Evolutionary conservation across 2,329 filamentous ascomycete genomes (phyloP), one percentile per base, ranked within the genome.

Genomic region (Sodiomyces alkalinus): DNA sequence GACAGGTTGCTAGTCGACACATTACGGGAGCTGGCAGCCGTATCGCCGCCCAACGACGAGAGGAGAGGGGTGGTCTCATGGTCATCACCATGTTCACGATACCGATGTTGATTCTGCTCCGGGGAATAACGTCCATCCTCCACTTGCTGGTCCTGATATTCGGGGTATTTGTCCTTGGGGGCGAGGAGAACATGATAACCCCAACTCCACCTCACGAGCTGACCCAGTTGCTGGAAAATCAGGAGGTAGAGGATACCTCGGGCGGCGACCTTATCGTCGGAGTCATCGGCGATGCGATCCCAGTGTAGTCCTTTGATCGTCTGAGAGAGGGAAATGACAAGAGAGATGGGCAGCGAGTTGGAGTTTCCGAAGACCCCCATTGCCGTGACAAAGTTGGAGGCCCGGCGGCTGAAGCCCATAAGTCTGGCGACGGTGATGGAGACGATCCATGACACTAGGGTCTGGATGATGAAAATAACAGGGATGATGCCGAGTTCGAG

Each of bases 281-380:
- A 96, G 43, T 98, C 90, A 30, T 82, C 80, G 0, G 82, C 80
- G 27, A 96, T 72, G 39, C 73, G 78, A 53, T 87, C 78, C 90
- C 90, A 98, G 50, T 96, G 87, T 18, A 98, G 64, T 5, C 90
- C 90, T 43, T 77, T 74, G 32, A 98, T 65, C 1, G 90, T 98
- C 48, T 93, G 80, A 10, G 87, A 92, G 8, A 98, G 67, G 7
- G 87, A 94, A 32, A 96, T 69, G 36, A 98, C 85, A 31, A 98
- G 73, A 0, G 90, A 98, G 36, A 98, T 96, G 1, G 90, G 90
- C 13, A 98, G 68, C 12, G 90, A 96, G 55, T 98, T 98, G 19
- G 87, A 96, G 52, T 98, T 98, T 42, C 87, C 90, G 51, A 98
- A 98, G 27, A 96, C 68, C 20, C 81, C 86, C 90, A 98, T 98